Base-by-base conservation (phyloP, 1,284 basidiomycete genomes). In the Puccinia hordei region DNA sequence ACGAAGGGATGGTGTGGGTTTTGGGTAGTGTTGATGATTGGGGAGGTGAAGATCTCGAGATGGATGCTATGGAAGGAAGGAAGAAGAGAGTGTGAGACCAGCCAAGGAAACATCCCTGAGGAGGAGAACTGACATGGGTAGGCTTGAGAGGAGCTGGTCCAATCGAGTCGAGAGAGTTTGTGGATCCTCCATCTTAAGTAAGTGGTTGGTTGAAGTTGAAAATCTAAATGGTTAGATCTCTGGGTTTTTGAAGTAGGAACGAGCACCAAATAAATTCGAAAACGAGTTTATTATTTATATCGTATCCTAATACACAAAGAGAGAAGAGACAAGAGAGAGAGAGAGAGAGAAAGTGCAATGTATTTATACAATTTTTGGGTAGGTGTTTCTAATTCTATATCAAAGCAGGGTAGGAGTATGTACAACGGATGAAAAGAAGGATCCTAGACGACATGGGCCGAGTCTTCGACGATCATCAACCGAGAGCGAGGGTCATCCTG, bases 401-500 rank as follows among this genome's bases (percentile, higher is more conserved):
- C 8, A 15, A 19, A 49, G 15, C 46, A 49, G 17, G 46, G 46
- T 2, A 49, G 46, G 15, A 49, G 17, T 57, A 35, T 55, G 41
- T 24, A 30, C 24, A 24, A 49, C 51, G 10, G 38, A n/a, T n/a
- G n/a, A n/a, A n/a, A n/a, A 65, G 24, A 57, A 9, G 30, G n/a
- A 8, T n/a, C 30, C 38, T 41, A 44, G 69, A 66, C 51, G 46
- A 57, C 46, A 17, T 53, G 13, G 22, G 51, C 74, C 2, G 79
- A 81, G 33, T 51, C 41, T 57, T 30, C 61, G 27, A 46, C 61
- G 72, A 53, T 61, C 46, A 38, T 73, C 49, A 57, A 79, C 82
- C 19, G 65, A 77, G 12, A 79, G 65, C 19, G 81, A 80, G 33
- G 83, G 81, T 15, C 77, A 81, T 27, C 30, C n/a, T n/a, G n/a